Base-by-base conservation (phyloP, 306 rosid genomes). In the Dryas alaskensis region DNA sequence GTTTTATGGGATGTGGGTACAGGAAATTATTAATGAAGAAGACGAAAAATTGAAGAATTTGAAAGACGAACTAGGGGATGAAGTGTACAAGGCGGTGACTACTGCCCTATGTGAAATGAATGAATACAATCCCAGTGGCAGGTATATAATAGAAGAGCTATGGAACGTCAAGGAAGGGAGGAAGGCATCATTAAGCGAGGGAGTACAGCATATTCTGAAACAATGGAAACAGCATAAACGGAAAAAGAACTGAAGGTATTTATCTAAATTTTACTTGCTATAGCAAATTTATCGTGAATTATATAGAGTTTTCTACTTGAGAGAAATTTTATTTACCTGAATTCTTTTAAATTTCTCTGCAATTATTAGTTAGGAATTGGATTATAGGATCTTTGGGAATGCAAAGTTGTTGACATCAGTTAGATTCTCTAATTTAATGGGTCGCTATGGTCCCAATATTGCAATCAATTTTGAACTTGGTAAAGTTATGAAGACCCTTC, bases 61-160 rank as follows among this genome's bases (percentile, higher is more conserved):
- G 48, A 89, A 88, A 83, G 51, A 80, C 51, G 96, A 91, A 69
- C 44, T 53, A 1, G 95, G 90, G 10, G 86, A 82, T 27, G 90
- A 89, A 74, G 88, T 74, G 11, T 76, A 50, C 9, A n/a, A 37
- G 67, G 89, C 89, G 0, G 94, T 94, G 67, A 50, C 44, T 25
- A 77, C 62, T 42, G 92, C 98, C 53, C 53, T 89, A 80, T 63
- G 44, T 82, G 98, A 93, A 70, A 3, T 88, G 81, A 89, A 91
- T 17, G 87, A 88, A 47, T 88, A 86, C 74, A 91, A 93, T 67
- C 86, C 97, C 5, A 93, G 98, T 80, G 98, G 98, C 12, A 81
- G 98, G 76, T 91, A 89, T 68, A 17, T 73, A 6, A 0, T 87
- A 65, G 64, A 45, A 3, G 97, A 93, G 67, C 76, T 89, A 14